Conservation (phyloP, 140 eudicot species). For the Erigeron philadelphicus region DNA sequence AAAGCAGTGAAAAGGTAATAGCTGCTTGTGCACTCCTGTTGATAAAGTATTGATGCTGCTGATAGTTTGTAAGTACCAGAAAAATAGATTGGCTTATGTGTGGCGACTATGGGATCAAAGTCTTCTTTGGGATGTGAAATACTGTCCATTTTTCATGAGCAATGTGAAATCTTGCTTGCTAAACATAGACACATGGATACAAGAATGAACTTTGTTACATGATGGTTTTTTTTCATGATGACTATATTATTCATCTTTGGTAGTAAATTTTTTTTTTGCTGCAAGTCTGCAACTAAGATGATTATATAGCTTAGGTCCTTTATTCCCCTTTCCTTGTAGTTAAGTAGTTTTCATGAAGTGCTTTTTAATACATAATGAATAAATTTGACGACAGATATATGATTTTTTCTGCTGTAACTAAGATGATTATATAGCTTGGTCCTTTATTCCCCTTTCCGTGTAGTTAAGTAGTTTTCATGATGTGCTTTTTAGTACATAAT, state of each 20-base stretch:
- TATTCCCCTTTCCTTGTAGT: not conserved
- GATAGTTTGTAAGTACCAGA: not conserved
- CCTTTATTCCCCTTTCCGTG: not conserved
- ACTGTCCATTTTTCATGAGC: not conserved
- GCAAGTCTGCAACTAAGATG: not conserved
- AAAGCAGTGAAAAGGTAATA: constrained; percentile 71
- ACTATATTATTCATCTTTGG: not conserved
- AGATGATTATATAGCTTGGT: constrained; percentile 4
- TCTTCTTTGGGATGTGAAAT: not conserved
- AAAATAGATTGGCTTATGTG: not conserved
- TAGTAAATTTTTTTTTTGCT: not conserved
- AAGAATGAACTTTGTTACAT: constrained; percentile 17
- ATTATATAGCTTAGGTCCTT: not conserved
- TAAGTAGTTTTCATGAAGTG: constrained; percentile 28
- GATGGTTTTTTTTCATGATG: not conserved
- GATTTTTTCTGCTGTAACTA: constrained; percentile 15
- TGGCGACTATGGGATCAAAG: constrained; percentile 4
- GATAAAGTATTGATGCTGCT: constrained; percentile 7
- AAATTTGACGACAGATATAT: constrained; percentile 45
- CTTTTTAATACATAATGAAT: constrained; percentile 31
- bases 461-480: constrained; percentile 23
- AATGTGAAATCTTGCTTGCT: not conserved
- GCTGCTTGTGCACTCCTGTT: constrained; percentile 19
- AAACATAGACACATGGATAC: constrained; percentile 12
- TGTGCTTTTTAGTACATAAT: constrained; percentile 31